Conservation (phyloP, 108 stramenopile genomes). For the Nannochloropsis gaditana region DNA sequence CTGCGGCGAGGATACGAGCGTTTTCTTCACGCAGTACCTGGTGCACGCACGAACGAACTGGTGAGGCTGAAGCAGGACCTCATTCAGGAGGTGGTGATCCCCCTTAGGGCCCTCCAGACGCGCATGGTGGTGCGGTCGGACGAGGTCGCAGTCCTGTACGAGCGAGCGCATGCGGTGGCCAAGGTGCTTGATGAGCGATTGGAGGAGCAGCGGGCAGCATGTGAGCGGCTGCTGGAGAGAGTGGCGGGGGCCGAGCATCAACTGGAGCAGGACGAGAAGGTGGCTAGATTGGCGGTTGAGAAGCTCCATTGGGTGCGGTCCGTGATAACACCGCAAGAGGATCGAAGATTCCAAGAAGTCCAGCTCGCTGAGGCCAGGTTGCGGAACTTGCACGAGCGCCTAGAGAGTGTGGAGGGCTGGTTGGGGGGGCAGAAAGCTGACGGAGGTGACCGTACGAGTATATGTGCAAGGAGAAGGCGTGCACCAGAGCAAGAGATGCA, state of each 20-base stretch:
- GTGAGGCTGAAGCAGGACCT: background rate
- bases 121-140: background rate
- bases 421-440: background rate
- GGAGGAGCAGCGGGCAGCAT: background rate
- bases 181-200: background rate
- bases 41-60: background rate
- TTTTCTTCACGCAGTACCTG: background rate
- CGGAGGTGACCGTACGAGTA: background rate
- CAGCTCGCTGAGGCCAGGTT: background rate
- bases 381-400: constrained; percentile 17
- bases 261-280: background rate
- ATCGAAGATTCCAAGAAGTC: background rate
- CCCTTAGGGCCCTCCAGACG: background rate
- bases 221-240: background rate
- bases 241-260: background rate
- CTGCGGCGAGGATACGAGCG: background rate
- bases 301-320: constrained; percentile 1
- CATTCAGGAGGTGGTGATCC: constrained; percentile 10
- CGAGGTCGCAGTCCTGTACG: background rate
- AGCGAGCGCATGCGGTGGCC: constrained; percentile 2
- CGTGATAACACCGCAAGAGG: constrained; percentile 10
- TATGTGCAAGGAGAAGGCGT: background rate
- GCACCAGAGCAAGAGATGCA: background rate
- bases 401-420: background rate
- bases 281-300: background rate